These are phyloP conservation scores for Penicillium longicatenatum DNA, from an alignment of 495 filamentous ascomycete genomes.

Conservation along the genomic window DNA sequence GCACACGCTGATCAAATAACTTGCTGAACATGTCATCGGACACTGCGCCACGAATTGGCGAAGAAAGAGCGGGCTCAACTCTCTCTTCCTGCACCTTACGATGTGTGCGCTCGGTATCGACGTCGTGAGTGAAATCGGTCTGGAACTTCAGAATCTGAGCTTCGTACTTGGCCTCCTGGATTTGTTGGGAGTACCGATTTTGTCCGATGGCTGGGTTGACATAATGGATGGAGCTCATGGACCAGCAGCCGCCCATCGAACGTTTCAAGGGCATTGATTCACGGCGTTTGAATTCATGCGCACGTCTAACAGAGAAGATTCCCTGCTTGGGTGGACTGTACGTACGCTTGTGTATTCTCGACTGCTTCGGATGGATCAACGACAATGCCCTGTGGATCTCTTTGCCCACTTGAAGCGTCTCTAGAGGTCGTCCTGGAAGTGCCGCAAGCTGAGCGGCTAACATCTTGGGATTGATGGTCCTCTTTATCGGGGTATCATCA, in stretches of 20 bases:
- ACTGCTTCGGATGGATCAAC: not conserved
- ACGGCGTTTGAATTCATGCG: not conserved
- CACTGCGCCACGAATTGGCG: not conserved
- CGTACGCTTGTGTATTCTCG: not conserved
- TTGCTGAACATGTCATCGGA: not conserved
- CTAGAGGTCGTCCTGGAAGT: not conserved
- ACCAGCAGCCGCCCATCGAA: constrained; percentile 19
- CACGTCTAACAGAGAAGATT: not conserved
- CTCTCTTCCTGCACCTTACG: not conserved
- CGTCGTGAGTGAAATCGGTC: not conserved
- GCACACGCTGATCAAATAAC: not conserved
- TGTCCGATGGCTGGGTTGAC: constrained; percentile 5
- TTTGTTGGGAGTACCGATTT: constrained; percentile 9
- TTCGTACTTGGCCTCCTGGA: constrained; percentile 6
- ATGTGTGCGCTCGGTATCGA: not conserved
- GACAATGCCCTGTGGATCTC: not conserved
- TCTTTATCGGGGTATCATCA: not conserved
- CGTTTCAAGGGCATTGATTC: not conserved
- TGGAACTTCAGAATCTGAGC: not conserved
- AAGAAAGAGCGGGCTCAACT: not conserved
- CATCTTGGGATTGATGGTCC: not conserved
- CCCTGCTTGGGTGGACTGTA: not conserved
- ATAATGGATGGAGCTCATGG: constrained; percentile 1
- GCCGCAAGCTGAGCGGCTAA: not conserved
- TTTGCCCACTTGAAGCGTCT: not conserved